Evolutionary conservation across 345 rosid genomes (phyloP).

Genomic region (Eucalyptus albens): DNA sequence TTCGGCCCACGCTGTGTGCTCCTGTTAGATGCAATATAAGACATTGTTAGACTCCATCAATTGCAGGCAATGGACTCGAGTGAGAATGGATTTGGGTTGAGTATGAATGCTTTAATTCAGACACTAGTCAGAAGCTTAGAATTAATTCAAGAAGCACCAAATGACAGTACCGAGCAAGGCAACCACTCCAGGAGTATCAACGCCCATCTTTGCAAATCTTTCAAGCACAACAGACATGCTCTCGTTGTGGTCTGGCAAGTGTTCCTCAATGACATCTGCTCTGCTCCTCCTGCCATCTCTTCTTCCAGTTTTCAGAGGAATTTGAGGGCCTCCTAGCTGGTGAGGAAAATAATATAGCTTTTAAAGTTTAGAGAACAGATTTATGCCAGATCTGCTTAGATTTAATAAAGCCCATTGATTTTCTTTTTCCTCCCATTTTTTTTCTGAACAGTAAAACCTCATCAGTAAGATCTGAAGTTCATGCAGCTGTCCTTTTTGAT

Average conservation of each 20-base stretch:
- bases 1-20: conserved; percentile 91
- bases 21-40: conserved; percentile 15
- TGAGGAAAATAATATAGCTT: not conserved
- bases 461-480: not conserved
- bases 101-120: not conserved
- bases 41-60: not conserved
- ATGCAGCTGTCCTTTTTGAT: not conserved
- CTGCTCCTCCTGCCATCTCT: conserved; percentile 89
- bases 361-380: not conserved
- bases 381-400: not conserved
- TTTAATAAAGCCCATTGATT: not conserved
- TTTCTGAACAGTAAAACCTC: not conserved
- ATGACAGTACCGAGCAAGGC: conserved; percentile 37
- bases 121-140: not conserved
- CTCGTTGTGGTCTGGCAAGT: conserved; percentile 93
- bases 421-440: not conserved
- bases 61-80: not conserved
- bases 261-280: conserved; percentile 63
- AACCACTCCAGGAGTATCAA: conserved; percentile 79
- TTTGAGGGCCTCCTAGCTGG: conserved; percentile 90
- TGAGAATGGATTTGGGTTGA: not conserved
- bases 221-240: conserved; percentile 80
- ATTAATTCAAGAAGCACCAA: not conserved
- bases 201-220: conserved; percentile 63
- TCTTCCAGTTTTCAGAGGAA: conserved; percentile 89